These are phyloP conservation scores for thale cress (Arabidopsis thaliana) DNA, from an alignment of 345 rosid species.

Conservation along the genomic window DNA sequence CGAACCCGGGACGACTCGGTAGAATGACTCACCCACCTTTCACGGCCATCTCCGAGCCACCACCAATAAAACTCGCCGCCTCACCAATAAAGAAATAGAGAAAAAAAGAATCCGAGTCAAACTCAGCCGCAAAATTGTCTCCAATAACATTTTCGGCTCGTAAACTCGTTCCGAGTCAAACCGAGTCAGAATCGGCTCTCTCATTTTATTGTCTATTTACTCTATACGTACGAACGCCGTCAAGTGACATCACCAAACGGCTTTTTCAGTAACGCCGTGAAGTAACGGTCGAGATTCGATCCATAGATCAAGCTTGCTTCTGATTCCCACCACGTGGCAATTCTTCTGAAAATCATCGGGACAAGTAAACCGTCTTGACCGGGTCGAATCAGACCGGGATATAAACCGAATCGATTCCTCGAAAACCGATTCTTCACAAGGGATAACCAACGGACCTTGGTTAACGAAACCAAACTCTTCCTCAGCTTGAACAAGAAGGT, in stretches of 20 bases:
- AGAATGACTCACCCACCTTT: slow-evolving; percentile 49
- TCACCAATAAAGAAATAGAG: slow-evolving; percentile 22
- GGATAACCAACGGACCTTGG: slow-evolving; percentile 84
- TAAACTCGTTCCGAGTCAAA: slow-evolving; percentile 45
- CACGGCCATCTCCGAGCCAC: slow-evolving; percentile 57
- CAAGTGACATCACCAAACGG: slow-evolving; percentile 51
- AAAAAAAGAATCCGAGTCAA: slow-evolving; percentile 19
- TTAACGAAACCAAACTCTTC: slow-evolving; percentile 86
- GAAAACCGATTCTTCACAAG: slow-evolving; percentile 87
- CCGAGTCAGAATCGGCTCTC: slow-evolving; percentile 41
- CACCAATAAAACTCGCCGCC: slow-evolving; percentile 2
- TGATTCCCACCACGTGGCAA: slow-evolving; percentile 59
- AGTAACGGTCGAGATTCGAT: slow-evolving; percentile 83
- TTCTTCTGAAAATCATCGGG: slow-evolving; percentile 63
- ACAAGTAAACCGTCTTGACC: slow-evolving; percentile 51
- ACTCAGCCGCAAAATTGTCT: not conserved
- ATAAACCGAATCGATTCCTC: slow-evolving; percentile 76
- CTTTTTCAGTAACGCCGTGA: slow-evolving; percentile 55
- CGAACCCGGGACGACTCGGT: slow-evolving; percentile 71
- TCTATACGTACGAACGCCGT: not conserved
- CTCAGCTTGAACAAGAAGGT: slow-evolving; percentile 74
- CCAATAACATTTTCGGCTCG: not conserved
- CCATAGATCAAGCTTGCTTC: slow-evolving; percentile 61
- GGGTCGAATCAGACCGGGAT: slow-evolving; percentile 61
- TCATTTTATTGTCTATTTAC: slow-evolving; percentile 25